Evolutionary conservation across 176 grass and related monocot species (phyloP).

Genomic region (Aegilops longissima): DNA sequence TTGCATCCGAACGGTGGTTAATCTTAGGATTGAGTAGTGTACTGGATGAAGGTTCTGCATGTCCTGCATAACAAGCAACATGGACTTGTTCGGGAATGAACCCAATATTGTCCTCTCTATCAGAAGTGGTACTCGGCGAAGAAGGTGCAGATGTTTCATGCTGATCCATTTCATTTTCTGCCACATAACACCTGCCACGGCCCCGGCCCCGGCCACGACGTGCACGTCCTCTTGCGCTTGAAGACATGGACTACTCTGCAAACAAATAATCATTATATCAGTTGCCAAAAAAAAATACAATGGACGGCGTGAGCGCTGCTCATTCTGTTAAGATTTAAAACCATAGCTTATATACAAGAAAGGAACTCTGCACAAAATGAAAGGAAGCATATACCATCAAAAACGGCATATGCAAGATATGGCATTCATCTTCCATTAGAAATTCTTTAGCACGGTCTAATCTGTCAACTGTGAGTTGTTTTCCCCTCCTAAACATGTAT

Average conservation of each 20-base stretch:
- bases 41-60: constrained; percentile 23
- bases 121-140: constrained; percentile 47
- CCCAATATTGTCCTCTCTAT: constrained; percentile 34
- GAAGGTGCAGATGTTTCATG: constrained; percentile 37
- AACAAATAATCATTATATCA: constrained; percentile 22
- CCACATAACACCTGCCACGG: constrained; percentile 10
- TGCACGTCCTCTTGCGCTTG: constrained; percentile 36
- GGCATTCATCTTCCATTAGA: neutral
- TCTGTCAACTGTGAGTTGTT: neutral
- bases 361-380: neutral
- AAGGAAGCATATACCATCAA: neutral
- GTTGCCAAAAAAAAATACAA: neutral
- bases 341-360: neutral
- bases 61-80: constrained; percentile 26
- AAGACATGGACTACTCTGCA: constrained; percentile 31
- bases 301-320: neutral
- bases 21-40: constrained; percentile 58
- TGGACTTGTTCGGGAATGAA: constrained; percentile 21
- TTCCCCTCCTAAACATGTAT: neutral
- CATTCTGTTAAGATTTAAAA: neutral
- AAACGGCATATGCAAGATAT: neutral
- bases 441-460: neutral
- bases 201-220: constrained; percentile 27
- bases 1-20: constrained; percentile 54
- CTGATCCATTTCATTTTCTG: constrained; percentile 30